Conservation (phyloP, 2,329 filamentous ascomycete species). For the Fusarium cyanostomum region DNA sequence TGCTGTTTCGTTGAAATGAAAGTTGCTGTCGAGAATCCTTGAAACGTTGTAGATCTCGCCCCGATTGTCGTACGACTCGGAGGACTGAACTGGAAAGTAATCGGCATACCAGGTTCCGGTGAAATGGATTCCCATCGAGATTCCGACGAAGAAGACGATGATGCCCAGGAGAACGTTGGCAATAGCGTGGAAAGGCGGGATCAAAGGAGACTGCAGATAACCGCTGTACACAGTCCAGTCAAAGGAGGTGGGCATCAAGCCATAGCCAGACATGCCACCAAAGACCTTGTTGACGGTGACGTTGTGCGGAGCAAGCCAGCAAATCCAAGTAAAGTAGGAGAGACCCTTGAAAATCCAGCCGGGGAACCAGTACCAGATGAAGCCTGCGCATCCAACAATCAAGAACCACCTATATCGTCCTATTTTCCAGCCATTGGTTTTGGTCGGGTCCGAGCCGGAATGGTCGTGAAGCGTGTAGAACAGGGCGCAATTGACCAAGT, state of each 20-base stretch:
- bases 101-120: conserved; percentile 65
- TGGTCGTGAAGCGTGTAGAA: conserved; percentile 60
- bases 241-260: conserved; percentile 69
- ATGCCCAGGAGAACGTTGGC: conserved; percentile 64
- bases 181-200: conserved; percentile 64
- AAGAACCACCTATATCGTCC: conserved; percentile 72
- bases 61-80: conserved; percentile 71
- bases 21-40: conserved; percentile 65
- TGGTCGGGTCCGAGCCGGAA: conserved; percentile 57
- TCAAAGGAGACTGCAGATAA: conserved; percentile 60
- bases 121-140: conserved; percentile 69
- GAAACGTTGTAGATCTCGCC: conserved; percentile 67
- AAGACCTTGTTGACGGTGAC: conserved; percentile 71
- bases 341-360: conserved; percentile 71
- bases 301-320: conserved; percentile 69
- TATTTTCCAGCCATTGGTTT: conserved; percentile 68
- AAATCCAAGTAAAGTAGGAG: conserved; percentile 69
- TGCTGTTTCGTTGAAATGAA: conserved; percentile 67
- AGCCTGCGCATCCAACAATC: conserved; percentile 61
- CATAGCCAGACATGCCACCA: conserved; percentile 66
- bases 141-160: conserved; percentile 62
- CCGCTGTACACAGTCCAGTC: conserved; percentile 60
- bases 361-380: conserved; percentile 69
- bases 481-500: conserved; percentile 62
- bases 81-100: conserved; percentile 70